phyloP scores from a whole-genome alignment of 257 asterid genomes.

The Gentiana straminea region DNA sequence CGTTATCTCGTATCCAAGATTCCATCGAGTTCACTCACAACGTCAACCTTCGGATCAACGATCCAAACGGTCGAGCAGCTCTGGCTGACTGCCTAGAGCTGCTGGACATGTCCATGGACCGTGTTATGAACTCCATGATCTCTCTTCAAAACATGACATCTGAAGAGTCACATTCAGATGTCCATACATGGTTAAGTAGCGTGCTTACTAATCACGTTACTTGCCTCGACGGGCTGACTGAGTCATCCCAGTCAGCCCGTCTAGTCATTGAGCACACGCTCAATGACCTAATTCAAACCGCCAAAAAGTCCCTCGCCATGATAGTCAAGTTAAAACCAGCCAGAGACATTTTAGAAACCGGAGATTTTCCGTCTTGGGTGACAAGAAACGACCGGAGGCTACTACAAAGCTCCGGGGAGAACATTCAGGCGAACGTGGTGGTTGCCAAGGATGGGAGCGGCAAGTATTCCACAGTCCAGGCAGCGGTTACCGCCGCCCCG shows the following conservation, averaged over 20 bases:
- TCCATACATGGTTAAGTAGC: constrained; percentile 21
- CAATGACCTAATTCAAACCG: constrained; percentile 12
- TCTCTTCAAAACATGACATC: constrained; percentile 6
- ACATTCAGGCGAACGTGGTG: constrained; percentile 17
- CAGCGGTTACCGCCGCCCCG: constrained; percentile 23
- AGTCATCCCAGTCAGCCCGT: constrained; percentile 1
- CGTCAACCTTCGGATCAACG: constrained; percentile 9
- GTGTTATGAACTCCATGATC: constrained; percentile 19
- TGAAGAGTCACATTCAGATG: constrained; percentile 6
- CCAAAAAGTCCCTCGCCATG: constrained; percentile 18
- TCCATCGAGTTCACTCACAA: constrained; percentile 6
- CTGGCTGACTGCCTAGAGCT: constrained; percentile 19
- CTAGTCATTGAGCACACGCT: constrained; percentile 12
- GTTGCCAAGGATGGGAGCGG: constrained; percentile 33
- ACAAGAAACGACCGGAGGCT: constrained; percentile 12
- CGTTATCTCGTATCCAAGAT: constrained; percentile 3
- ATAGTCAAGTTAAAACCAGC: constrained; percentile 9
- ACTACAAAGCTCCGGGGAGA: constrained; percentile 6
- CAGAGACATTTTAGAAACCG: neutral
- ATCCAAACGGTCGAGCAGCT: constrained; percentile 7
- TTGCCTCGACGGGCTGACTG: constrained; percentile 13
- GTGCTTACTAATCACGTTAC: constrained; percentile 22
- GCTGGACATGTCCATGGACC: constrained; percentile 23
- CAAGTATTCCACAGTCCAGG: constrained; percentile 12
- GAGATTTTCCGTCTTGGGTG: constrained; percentile 20